phyloP scores from a whole-genome alignment of 2,329 filamentous ascomycete species.

The Macrophomina tecta region DNA sequence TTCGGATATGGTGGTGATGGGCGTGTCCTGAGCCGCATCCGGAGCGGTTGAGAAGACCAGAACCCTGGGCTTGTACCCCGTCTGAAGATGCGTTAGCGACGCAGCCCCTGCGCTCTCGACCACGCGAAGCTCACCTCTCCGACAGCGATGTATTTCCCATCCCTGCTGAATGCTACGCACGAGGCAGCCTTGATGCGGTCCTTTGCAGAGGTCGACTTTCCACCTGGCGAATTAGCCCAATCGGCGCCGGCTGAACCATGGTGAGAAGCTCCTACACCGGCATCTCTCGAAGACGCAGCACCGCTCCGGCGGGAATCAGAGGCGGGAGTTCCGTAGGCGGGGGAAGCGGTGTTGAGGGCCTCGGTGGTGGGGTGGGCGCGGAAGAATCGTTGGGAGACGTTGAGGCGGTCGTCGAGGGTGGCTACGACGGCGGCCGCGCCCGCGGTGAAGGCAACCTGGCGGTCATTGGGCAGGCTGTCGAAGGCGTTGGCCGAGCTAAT shows the following conservation, averaged over 20 bases:
- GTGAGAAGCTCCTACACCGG: slow-evolving; percentile 49
- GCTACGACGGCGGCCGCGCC: slow-evolving; percentile 93
- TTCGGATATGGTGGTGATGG: slow-evolving; percentile 84
- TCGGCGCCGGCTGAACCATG: slow-evolving; percentile 57
- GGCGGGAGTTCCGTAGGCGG: slow-evolving; percentile 62
- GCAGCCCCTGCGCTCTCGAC: neutral
- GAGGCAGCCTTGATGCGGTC: slow-evolving; percentile 95
- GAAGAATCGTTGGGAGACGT: slow-evolving; percentile 82
- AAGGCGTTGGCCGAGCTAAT: slow-evolving; percentile 85
- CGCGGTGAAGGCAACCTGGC: slow-evolving; percentile 84
- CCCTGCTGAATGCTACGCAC: slow-evolving; percentile 84
- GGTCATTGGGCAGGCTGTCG: slow-evolving; percentile 73
- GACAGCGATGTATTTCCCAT: slow-evolving; percentile 86
- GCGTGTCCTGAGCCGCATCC: slow-evolving; percentile 79
- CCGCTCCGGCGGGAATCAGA: slow-evolving; percentile 57
- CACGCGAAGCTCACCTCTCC: slow-evolving; percentile 68
- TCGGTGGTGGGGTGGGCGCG: slow-evolving; percentile 76
- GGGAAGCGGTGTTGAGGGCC: slow-evolving; percentile 67
- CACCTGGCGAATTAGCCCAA: slow-evolving; percentile 63
- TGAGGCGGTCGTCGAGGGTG: slow-evolving; percentile 70
- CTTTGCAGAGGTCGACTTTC: slow-evolving; percentile 82
- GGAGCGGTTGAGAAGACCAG: slow-evolving; percentile 82
- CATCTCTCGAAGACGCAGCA: slow-evolving; percentile 60
- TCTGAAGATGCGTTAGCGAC: slow-evolving; percentile 55
- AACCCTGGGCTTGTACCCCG: slow-evolving; percentile 89